Evolutionary conservation across 225 moss, liverwort and hornwort genomes (phyloP), one percentile per base, ranked within the genome.

Genomic region (Polytrichum formosum): DNA sequence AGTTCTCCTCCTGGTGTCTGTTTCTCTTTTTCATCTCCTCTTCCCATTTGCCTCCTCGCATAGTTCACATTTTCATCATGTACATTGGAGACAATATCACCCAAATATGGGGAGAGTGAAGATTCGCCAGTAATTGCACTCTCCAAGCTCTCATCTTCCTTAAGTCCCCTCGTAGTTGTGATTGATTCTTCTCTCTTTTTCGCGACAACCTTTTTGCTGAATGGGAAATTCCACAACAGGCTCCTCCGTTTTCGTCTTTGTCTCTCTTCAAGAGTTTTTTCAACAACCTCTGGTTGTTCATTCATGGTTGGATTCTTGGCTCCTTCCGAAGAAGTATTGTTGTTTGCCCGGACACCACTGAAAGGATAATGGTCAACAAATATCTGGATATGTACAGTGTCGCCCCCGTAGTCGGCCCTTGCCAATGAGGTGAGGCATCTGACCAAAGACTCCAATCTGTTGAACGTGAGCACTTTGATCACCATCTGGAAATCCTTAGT

Each of bases 381-480:
- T 71, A 98, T 91, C 65, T 94, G 84, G 71, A 98, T 83, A 28
- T 91, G 86, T 27, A 94, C 97, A 30, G 23, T 54, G 77, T 98
- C 97, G 16, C 97, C 92, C 29, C 84, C 90, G 56, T 91, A 98
- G 71, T 98, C 94, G 18, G 92, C 92, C 31, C 68, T 67, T 25
- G 85, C 77, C 18, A 98, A 84, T 8, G 97, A 98, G 29, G 37
- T 72, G 56, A 98, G 87, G 69, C 94, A 92, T 54, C 97, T 85
- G 60, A 74, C 35, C 23, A 98, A 77, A 22, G 97, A 90, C 19
- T 83, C 73, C 63, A 86, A 79, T 66, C 88, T 81, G 73, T 91
- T 94, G 72, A 85, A 83, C 26, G 97, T 82, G 25, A 98, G 74
- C 29, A 98, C 90, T 80, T 98, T 98, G 80, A 98, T 94, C 37